Percentiles rank a stretch among this genome's conserved stretches.
Evolutionary conservation across 1,139 yeast species (phyloP).

Genomic region (Geotrichum citri-aurantii): DNA sequence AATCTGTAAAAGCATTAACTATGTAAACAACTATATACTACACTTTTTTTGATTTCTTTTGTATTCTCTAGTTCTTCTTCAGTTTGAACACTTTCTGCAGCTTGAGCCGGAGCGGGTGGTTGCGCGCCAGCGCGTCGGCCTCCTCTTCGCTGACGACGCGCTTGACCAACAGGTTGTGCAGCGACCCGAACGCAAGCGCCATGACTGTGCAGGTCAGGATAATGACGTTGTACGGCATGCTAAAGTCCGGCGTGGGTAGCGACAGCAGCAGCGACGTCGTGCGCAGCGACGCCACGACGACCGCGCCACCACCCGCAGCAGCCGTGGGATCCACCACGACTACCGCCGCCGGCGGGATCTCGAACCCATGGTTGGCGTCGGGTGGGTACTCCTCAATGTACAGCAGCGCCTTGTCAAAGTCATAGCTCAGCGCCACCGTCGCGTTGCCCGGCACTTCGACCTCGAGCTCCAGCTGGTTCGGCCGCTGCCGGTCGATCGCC

Average conservation of each 20-base stretch:
- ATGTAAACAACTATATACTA: not conserved
- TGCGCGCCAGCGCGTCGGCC: constrained; percentile 42
- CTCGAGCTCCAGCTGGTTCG: constrained; percentile 73
- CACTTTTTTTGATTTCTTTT: not conserved
- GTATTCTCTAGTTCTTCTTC: not conserved
- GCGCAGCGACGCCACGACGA: constrained; percentile 51
- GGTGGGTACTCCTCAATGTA: constrained; percentile 94
- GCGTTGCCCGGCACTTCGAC: constrained; percentile 60
- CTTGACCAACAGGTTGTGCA: constrained; percentile 73
- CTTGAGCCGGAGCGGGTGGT: not conserved
- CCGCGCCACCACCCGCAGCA: too few relatives aligned
- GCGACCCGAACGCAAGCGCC: constrained; percentile 85
- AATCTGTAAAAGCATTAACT: too few relatives aligned
- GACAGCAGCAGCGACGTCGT: constrained; percentile 81
- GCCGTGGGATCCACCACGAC: constrained; percentile 48
- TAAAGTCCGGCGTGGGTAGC: constrained; percentile 95
- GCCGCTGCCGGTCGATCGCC: constrained; percentile 72
- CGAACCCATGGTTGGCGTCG: constrained; percentile 97
- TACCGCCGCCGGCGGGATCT: constrained; percentile 78
- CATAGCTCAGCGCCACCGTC: constrained; percentile 59
- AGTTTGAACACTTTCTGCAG: not conserved
- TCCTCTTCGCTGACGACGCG: constrained; percentile 73
- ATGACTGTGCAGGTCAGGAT: constrained; percentile 89
- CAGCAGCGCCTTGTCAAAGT: constrained; percentile 81
- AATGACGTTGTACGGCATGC: constrained; percentile 98